Evolutionary conservation across 257 asterid genomes (phyloP), one percentile per base, ranked within the genome.

Genomic region (Henckelia pumila): DNA sequence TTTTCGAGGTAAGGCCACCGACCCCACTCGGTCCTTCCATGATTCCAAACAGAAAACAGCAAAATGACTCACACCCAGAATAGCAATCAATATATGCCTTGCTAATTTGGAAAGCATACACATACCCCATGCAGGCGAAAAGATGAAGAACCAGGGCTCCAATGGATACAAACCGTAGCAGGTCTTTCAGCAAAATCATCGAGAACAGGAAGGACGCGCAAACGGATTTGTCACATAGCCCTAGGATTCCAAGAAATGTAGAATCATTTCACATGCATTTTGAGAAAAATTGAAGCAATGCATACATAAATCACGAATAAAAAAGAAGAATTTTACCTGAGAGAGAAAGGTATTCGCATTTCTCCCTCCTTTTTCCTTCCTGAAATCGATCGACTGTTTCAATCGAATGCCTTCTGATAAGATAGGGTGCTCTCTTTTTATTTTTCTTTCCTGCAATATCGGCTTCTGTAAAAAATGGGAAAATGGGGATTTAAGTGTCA

Each of bases 81-180:
- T 10, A 25, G 8, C 19, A 55, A 78, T 47, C 13, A 4, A n/a
- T n/a, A n/a, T n/a, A n/a, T n/a, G n/a, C 50, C 32, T 19, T 24
- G 26, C 11, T 4, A 28, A 72, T 16, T n/a, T 35, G n/a, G 61
- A 74, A 74, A 22, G 58, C 67, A 44, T 75, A 72, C 71, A 53
- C 71, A 56, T 73, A 84, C 89, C 92, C 89, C 89, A 87, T 82
- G 76, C 86, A 83, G 67, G 82, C 92, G 53, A 78, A 63, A 24
- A 73, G 53, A 29, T 71, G 71, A 44, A 85, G 68, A 60, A 77
- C 56, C 89, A 78, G 70, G 76, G 80, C 83, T 68, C 82, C 74
- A 62, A 88, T 59, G 22, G 80, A 84, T 62, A n/a, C n/a, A n/a
- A 81, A 75, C 53, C 86, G 82, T 55, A 81, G 55, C 70, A 80